These are phyloP conservation scores for Ophiorrhiza pumila DNA, from an alignment of 257 asterid species.

Conservation along the genomic window DNA sequence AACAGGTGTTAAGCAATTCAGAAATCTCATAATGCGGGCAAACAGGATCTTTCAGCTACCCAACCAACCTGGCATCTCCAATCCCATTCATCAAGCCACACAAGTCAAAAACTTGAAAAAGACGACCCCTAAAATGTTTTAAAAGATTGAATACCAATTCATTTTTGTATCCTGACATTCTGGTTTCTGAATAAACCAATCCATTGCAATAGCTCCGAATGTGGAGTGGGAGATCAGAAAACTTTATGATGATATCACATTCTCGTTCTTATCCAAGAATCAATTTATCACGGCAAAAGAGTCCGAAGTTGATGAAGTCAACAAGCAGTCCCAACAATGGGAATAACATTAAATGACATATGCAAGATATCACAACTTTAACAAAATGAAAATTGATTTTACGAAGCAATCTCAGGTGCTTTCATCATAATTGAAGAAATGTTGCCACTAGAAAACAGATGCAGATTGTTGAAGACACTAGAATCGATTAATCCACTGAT, in stretches of 20 bases:
- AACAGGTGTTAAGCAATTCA: neutral
- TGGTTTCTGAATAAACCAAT: neutral
- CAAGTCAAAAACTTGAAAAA: neutral
- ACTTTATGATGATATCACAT: neutral
- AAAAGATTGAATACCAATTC: neutral
- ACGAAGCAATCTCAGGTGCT: neutral
- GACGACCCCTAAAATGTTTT: neutral
- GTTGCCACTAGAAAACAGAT: neutral
- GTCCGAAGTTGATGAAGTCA: neutral
- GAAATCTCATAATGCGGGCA: neutral
- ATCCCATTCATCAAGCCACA: neutral
- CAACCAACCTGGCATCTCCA: neutral
- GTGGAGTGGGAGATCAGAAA: neutral
- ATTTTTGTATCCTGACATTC: neutral
- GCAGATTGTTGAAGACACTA: neutral
- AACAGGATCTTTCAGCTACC: neutral
- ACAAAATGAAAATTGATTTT: neutral
- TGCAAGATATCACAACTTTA: neutral
- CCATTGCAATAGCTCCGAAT: neutral
- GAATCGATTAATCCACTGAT: neutral
- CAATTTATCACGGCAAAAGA: neutral
- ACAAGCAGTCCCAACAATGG: neutral
- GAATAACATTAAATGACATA: neutral
- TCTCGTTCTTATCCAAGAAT: neutral
- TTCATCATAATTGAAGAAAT: neutral